A percentile compares a stretch with the other conserved stretches of the same genome.
These are phyloP conservation scores for Aspergillus aculeatinus DNA, from an alignment of 2,329 filamentous ascomycete genomes.

Conservation along the genomic window DNA sequence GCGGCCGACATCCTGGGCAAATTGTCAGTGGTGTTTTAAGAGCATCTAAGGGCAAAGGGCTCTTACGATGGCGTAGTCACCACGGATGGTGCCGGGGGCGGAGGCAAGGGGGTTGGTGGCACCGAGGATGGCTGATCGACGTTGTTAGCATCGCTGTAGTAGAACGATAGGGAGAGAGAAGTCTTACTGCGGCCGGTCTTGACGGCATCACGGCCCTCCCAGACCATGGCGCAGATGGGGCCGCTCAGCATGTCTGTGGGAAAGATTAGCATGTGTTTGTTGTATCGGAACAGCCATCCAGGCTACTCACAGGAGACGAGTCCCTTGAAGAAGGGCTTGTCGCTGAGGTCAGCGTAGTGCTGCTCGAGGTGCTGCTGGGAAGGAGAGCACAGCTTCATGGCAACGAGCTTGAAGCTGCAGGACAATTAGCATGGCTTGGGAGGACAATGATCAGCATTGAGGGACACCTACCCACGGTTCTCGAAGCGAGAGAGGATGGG, in stretches of 20 bases:
- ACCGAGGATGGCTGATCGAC: slow-evolving; percentile 73
- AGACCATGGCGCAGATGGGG: slow-evolving; percentile 98
- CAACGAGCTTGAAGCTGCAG: slow-evolving; percentile 89
- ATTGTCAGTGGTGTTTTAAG: slow-evolving; percentile 14
- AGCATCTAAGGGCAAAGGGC: neutral
- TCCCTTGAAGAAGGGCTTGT: slow-evolving; percentile 95
- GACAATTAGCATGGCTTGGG: neutral
- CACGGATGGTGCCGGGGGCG: slow-evolving; percentile 95
- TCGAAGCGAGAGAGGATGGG: slow-evolving; percentile 98
- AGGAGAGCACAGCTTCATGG: slow-evolving; percentile 91
- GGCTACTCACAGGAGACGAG: slow-evolving; percentile 77
- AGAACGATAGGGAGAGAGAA: neutral
- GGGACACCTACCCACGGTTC: slow-evolving; percentile 72
- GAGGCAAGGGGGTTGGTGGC: slow-evolving; percentile 98
- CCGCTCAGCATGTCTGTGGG: slow-evolving; percentile 87
- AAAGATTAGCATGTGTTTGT: slow-evolving; percentile 19
- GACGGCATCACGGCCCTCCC: slow-evolving; percentile 98
- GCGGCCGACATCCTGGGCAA: slow-evolving; percentile 71
- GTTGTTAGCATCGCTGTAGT: slow-evolving; percentile 14
- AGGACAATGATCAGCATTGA: neutral
- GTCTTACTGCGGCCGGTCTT: slow-evolving; percentile 89
- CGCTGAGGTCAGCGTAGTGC: slow-evolving; percentile 91
- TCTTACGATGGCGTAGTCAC: slow-evolving; percentile 75
- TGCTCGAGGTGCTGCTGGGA: slow-evolving; percentile 94
- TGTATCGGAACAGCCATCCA: neutral